Conservation (phyloP, 768 basidiomycete genomes). For the Boletus edulis region DNA sequence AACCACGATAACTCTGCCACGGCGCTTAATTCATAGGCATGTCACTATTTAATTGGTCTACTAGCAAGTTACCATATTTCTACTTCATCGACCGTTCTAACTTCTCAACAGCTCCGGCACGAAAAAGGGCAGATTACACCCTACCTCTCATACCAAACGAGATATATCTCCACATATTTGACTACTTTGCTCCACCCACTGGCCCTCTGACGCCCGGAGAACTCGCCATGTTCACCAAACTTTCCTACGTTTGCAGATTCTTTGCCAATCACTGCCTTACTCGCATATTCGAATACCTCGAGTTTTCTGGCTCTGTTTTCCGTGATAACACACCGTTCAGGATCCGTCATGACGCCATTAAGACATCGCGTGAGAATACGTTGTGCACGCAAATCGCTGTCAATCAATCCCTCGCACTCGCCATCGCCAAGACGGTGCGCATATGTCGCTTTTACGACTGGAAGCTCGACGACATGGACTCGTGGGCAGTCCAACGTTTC, state of each 20-base stretch:
- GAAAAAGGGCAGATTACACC: conserved; percentile 3
- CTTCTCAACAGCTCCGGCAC: conserved; percentile 25
- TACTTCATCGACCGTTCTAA: not conserved
- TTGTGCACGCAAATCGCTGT: conserved; percentile 30
- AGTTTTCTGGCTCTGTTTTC: conserved; percentile 18
- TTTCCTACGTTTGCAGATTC: conserved; percentile 42
- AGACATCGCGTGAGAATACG: not conserved
- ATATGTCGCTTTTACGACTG: conserved; percentile 12
- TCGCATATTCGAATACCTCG: conserved; percentile 37
- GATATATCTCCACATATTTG: conserved; percentile 39
- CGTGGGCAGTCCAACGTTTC: conserved; percentile 4
- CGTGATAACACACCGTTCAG: not conserved
- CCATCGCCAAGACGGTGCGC: conserved; percentile 32
- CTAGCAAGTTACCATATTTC: not conserved
- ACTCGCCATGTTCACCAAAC: conserved; percentile 10
- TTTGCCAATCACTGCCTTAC: conserved; percentile 41
- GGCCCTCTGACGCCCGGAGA: conserved; percentile 11
- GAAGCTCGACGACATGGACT: not conserved
- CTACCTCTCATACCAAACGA: conserved; percentile 41
- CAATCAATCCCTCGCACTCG: conserved; percentile 25
- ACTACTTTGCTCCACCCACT: conserved; percentile 24
- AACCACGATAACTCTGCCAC: no score
- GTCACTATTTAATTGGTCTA: not conserved
- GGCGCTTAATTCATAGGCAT: not conserved
- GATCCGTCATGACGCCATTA: not conserved